phyloP scores from a whole-genome alignment of 305 asterid genomes.

The Fraxinus latifolia region DNA sequence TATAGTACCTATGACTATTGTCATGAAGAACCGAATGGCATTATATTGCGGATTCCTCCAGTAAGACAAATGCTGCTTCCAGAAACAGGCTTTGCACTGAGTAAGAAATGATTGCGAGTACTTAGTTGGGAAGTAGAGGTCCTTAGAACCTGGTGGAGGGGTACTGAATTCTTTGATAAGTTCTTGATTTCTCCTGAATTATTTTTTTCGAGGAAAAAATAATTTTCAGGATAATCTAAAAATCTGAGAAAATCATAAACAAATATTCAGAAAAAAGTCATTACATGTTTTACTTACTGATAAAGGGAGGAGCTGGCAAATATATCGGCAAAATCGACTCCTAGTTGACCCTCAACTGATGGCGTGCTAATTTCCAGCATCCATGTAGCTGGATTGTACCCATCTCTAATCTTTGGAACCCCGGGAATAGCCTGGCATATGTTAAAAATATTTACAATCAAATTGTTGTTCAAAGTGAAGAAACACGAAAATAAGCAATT shows the following conservation, averaged over 20 bases:
- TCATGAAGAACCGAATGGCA: constrained; percentile 38
- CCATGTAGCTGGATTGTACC: constrained; percentile 58
- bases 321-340: constrained; percentile 42
- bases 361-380: constrained; percentile 45
- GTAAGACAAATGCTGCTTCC: constrained; percentile 55
- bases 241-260: neutral
- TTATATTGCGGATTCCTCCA: constrained; percentile 54
- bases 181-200: constrained; percentile 40
- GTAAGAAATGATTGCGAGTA: constrained; percentile 37
- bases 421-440: constrained; percentile 36
- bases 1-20: constrained; percentile 33
- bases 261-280: neutral
- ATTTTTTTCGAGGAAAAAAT: neutral
- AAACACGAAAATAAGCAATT: neutral
- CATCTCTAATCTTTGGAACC: constrained; percentile 42
- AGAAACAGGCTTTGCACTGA: constrained; percentile 51
- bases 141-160: constrained; percentile 39
- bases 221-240: neutral
- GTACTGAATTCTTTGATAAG: constrained; percentile 40
- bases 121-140: constrained; percentile 37
- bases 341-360: constrained; percentile 36
- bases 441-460: neutral
- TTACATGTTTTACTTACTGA: constrained; percentile 27
- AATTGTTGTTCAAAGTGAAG: neutral
- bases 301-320: constrained; percentile 42